A percentile compares a stretch with the other conserved stretches of the same genome.
Evolutionary conservation across 2,329 filamentous ascomycete genomes (phyloP).

Genomic region (Chalaropsis thielavioides): DNA sequence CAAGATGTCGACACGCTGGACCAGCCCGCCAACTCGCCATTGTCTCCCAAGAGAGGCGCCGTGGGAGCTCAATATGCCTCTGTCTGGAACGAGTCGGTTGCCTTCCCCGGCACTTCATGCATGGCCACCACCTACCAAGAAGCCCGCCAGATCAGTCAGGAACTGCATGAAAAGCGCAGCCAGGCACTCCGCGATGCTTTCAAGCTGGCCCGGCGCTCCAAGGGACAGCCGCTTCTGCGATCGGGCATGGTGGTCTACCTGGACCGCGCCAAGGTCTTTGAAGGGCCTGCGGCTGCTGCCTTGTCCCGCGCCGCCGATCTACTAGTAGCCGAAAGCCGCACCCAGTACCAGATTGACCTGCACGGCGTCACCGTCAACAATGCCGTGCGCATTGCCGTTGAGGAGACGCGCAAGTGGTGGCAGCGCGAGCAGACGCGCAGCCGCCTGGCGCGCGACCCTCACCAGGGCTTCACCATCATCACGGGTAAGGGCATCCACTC

Average conservation of each 20-base stretch:
- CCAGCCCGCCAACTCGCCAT: not conserved
- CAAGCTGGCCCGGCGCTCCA: constrained; percentile 34
- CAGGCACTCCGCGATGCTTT: constrained; percentile 26
- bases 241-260: constrained; percentile 65
- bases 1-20: constrained; percentile 19
- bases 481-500: constrained; percentile 73
- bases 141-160: not conserved
- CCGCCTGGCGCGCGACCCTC: constrained; percentile 23
- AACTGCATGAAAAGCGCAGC: constrained; percentile 5
- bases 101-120: not conserved
- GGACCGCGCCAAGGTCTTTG: constrained; percentile 48
- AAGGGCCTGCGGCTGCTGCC: constrained; percentile 28
- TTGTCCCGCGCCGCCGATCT: constrained; percentile 44
- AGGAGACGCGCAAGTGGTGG: constrained; percentile 64
- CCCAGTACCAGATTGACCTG: constrained; percentile 49
- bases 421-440: not conserved
- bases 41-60: not conserved
- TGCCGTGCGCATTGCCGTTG: constrained; percentile 61
- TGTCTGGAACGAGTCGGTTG: not conserved
- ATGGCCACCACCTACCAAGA: not conserved
- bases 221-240: constrained; percentile 58
- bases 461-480: constrained; percentile 59
- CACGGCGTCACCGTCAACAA: constrained; percentile 73
- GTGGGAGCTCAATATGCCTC: not conserved
- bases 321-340: constrained; percentile 54